Conservation (phyloP, 306 rosid species). For the Quercus variabilis region DNA sequence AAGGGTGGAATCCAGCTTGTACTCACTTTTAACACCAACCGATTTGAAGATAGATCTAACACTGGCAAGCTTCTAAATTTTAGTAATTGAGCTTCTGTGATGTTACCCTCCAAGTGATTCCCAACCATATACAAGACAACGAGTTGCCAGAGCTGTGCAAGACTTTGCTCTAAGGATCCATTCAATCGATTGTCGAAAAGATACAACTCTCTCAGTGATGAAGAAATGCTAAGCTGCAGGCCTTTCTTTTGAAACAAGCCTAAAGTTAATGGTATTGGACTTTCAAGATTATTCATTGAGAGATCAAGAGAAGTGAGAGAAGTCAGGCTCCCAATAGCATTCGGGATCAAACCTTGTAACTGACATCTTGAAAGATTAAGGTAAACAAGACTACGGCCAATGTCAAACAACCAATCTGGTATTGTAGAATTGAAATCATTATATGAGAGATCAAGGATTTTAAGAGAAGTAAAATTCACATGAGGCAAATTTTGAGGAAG, state of each 20-base stretch:
- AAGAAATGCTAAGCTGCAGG: neutral
- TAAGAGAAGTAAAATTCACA: slow-evolving; percentile 3
- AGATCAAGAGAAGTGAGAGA: slow-evolving; percentile 14
- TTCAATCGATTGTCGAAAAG: slow-evolving; percentile 4
- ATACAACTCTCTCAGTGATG: slow-evolving; percentile 6
- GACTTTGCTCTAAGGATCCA: neutral
- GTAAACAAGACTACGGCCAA: neutral
- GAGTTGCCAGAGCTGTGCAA: neutral
- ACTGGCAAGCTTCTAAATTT: slow-evolving; percentile 9
- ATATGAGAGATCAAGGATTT: slow-evolving; percentile 12
- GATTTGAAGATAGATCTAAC: slow-evolving; percentile 13
- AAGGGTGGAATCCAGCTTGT: slow-evolving; percentile 17
- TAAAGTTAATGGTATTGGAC: slow-evolving; percentile 14
- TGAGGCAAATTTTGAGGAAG: neutral
- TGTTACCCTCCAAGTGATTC: slow-evolving; percentile 5
- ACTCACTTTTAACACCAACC: neutral
- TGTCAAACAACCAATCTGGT: slow-evolving; percentile 23
- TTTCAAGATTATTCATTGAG: slow-evolving; percentile 1
- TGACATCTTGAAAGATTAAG: slow-evolving; percentile 2
- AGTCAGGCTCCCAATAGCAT: neutral
- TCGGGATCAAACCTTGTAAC: slow-evolving; percentile 8
- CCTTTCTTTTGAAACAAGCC: neutral
- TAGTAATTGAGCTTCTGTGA: neutral
- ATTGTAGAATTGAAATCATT: neutral
- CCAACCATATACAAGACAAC: neutral